Base-by-base conservation (phyloP, 805 yeast species). In the Zygotorulaspora chibaensis region DNA sequence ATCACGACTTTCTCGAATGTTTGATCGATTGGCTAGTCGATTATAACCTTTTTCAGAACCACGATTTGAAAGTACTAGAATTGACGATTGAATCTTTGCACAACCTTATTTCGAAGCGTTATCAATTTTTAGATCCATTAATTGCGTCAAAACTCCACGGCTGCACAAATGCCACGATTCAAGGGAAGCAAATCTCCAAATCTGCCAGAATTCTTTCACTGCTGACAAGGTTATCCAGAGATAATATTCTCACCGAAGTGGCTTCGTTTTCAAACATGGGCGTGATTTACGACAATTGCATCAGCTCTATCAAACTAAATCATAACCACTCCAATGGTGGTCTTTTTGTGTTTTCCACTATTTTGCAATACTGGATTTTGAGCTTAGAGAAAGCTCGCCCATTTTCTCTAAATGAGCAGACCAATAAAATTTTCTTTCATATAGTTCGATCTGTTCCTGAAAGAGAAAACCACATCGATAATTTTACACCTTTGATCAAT, bases 21-120 rank as follows among this genome's bases (percentile, higher is more conserved):
- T 30, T 69, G 42, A 36, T 62, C 2, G 50, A 55, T 6, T 61
- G 65, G 66, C 40, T 62, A 10, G 20, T 61, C 13, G 28, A 45
- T 9, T 45, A 42, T 25, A 57, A 55, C 35, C 26, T 62, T n/a
- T 18, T 55, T 13, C 23, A 37, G 2, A 59, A 55, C 38, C 30
- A 52, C 16, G 59, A 61, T 47, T 40, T 47, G 16, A 29, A 45
- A 2, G 40, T 44, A 7, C 55, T 55, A 10, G 45, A 49, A 28
- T 37, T 55, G 35, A 39, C 53, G 11, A 30, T 43, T 9, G 17
- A 40, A 25, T 39, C 47, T 3, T 11, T 52, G n/a, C 31, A 30
- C 12, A 13, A 12, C 15, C 28, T 46, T n/a, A n/a, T 38, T n/a
- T 11, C 7, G 12, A 17, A 31, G 16, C 17, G n/a, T 13, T 41